phyloP scores from a whole-genome alignment of 768 basidiomycete genomes.

The Lactarius pseudohatsudake region DNA sequence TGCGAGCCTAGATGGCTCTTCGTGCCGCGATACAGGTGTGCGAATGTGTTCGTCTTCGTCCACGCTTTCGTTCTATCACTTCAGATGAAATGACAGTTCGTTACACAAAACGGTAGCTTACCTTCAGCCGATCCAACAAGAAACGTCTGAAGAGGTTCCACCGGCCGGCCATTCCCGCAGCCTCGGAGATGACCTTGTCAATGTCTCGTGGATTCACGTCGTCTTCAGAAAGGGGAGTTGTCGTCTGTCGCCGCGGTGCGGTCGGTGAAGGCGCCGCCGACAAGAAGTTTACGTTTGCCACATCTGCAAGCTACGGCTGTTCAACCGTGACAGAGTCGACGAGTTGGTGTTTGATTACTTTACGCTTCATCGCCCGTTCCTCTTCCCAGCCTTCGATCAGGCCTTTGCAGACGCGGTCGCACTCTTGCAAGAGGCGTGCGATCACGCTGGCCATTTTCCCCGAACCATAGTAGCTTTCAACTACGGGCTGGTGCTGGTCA shows the following conservation, averaged over 20 bases:
- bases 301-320: constrained; percentile 38
- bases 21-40: background rate
- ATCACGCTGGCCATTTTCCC: constrained; percentile 86
- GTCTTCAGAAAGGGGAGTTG: constrained; percentile 45
- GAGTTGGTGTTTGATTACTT: constrained; percentile 44
- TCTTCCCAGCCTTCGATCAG: constrained; percentile 88
- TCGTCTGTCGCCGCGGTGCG: constrained; percentile 16
- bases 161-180: constrained; percentile 85
- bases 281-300: constrained; percentile 34
- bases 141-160: constrained; percentile 93
- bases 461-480: constrained; percentile 95
- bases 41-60: constrained; percentile 2
- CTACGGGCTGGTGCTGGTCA: constrained; percentile 95
- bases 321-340: constrained; percentile 7
- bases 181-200: constrained; percentile 85
- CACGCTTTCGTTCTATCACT: constrained; percentile 11
- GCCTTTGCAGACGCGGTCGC: constrained; percentile 76
- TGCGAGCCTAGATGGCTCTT: constrained; percentile 2
- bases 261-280: constrained; percentile 20
- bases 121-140: constrained; percentile 70
- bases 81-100: background rate
- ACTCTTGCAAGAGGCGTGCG: constrained; percentile 74
- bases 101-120: constrained; percentile 34
- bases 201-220: constrained; percentile 84
- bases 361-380: constrained; percentile 79